These are phyloP conservation scores for Ustilago tritici DNA, from an alignment of 1,284 basidiomycete species.

Conservation along the genomic window DNA sequence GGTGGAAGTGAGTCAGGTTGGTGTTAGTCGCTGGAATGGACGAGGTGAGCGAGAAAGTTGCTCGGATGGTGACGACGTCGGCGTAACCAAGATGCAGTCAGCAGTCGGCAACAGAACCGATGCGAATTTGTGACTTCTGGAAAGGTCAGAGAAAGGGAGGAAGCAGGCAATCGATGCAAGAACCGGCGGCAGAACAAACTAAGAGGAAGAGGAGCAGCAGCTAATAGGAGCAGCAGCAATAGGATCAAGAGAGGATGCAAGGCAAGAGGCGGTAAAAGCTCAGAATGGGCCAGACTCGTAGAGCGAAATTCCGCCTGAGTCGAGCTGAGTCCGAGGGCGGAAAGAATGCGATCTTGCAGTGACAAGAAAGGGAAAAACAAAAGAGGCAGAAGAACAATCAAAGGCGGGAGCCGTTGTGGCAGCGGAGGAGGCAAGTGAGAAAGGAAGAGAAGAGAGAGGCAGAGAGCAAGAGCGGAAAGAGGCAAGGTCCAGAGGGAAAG, in stretches of 20 bases:
- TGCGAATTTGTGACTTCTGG: too few relatives aligned
- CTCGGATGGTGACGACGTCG: constrained; percentile 3
- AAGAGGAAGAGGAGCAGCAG: neutral
- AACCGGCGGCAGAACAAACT: neutral
- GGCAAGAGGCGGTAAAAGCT: neutral
- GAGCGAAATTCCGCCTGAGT: neutral
- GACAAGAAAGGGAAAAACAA: neutral
- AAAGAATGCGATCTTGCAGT: neutral
- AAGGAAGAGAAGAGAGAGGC: neutral
- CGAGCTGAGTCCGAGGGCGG: neutral
- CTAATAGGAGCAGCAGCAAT: neutral
- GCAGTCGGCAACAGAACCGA: neutral
- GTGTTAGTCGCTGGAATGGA: neutral
- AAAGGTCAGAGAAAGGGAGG: neutral
- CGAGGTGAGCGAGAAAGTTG: neutral
- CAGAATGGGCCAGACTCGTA: neutral
- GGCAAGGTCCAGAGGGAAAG: too few relatives aligned
- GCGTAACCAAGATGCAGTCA: neutral
- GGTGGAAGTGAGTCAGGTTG: neutral
- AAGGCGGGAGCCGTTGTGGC: neutral
- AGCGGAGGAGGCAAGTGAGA: neutral
- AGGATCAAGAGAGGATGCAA: neutral
- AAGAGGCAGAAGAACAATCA: neutral
- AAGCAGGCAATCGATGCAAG: neutral
- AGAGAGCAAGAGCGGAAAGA: neutral